phyloP scores from a whole-genome alignment of 169 alveolate genomes.

The Plasmodium inui region DNA sequence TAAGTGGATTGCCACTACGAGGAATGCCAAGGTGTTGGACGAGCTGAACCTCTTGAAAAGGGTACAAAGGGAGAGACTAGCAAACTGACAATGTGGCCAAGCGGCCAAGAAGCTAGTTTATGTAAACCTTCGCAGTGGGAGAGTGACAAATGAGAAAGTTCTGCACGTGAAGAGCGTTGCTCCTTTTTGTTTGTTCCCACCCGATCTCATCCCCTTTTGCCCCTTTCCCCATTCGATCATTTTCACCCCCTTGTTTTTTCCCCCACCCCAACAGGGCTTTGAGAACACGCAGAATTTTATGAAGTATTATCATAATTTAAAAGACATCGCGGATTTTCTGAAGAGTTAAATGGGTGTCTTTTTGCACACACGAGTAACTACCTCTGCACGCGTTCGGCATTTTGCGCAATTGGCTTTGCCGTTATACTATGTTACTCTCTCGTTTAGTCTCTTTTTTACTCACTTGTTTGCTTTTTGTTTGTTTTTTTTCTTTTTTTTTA shows the following conservation, averaged over 20 bases:
- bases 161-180: neutral
- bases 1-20: constrained; percentile 59
- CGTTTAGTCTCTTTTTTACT: neutral
- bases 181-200: neutral
- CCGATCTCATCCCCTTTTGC: neutral
- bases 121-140: neutral
- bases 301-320: constrained; percentile 28
- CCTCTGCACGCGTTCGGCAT: neutral
- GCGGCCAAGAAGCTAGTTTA: neutral
- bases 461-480: neutral
- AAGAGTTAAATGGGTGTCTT: neutral
- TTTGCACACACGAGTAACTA: neutral
- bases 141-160: neutral
- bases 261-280: constrained; percentile 17
- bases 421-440: neutral
- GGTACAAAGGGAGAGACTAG: constrained; percentile 8
- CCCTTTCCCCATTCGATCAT: neutral
- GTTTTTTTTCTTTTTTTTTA: neutral
- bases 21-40: neutral
- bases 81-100: neutral
- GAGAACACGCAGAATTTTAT: neutral
- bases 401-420: neutral
- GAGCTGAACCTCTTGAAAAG: neutral
- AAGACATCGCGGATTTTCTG: constrained; percentile 35
- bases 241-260: neutral